phyloP scores from a whole-genome alignment of 2,329 filamentous ascomycete genomes.

The Penicillium crustosum region DNA sequence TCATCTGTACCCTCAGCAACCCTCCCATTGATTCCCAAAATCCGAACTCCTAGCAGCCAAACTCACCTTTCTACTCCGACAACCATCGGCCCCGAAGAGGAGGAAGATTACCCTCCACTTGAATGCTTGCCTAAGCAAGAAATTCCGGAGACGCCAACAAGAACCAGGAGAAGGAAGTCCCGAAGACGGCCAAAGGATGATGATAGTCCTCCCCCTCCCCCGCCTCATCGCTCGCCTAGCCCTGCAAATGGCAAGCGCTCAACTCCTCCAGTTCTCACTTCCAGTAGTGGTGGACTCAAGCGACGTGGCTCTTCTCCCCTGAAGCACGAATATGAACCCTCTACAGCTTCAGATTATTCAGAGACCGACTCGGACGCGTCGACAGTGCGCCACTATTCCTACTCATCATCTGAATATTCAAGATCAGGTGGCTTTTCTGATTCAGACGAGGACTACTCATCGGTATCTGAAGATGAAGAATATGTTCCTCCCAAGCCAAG shows the following conservation, averaged over 20 bases:
- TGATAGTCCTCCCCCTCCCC: constrained; percentile 40
- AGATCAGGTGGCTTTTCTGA: constrained; percentile 45
- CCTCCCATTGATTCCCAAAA: constrained; percentile 46
- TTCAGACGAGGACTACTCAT: constrained; percentile 34
- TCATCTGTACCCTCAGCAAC: constrained; percentile 50
- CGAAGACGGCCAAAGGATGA: constrained; percentile 32
- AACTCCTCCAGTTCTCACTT: constrained; percentile 49
- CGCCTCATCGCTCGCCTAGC: constrained; percentile 56
- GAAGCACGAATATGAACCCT: constrained; percentile 96
- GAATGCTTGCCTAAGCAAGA: constrained; percentile 19
- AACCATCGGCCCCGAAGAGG: constrained; percentile 27
- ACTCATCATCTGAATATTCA: constrained; percentile 25
- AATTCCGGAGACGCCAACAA: constrained; percentile 28
- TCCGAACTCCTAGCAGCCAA: constrained; percentile 41
- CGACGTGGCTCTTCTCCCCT: constrained; percentile 85
- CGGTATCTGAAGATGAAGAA: constrained; percentile 57
- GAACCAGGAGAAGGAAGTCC: constrained; percentile 26
- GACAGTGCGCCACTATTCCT: constrained; percentile 53
- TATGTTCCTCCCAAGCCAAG: constrained; percentile 48
- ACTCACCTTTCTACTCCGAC: constrained; percentile 31
- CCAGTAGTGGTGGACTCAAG: constrained; percentile 52
- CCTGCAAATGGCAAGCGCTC: constrained; percentile 47
- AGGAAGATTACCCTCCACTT: constrained; percentile 32
- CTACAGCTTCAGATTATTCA: constrained; percentile 63
- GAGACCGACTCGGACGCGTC: constrained; percentile 54